These are phyloP conservation scores for Puya raimondii DNA, from an alignment of 176 grass and related monocot species.

Conservation along the genomic window DNA sequence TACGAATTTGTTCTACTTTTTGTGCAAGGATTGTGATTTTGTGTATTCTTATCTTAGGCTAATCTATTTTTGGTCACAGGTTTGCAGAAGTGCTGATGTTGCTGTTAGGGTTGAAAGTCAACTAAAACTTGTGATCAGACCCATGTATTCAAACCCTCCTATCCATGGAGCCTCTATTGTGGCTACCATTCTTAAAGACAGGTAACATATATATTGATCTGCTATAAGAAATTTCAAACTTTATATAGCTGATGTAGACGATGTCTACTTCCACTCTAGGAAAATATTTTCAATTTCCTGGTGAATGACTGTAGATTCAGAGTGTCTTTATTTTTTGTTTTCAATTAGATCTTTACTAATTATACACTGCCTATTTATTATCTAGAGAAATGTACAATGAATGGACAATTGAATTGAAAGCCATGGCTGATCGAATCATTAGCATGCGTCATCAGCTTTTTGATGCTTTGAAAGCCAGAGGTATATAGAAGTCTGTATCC, in stretches of 20 bases:
- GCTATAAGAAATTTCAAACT: neutral
- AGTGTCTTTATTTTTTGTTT: neutral
- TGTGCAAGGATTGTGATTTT: too few relatives aligned
- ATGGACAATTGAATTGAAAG: slow-evolving; percentile 95
- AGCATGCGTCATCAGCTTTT: slow-evolving; percentile 88
- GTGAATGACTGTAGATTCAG: neutral
- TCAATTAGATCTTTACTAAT: neutral
- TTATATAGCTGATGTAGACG: neutral
- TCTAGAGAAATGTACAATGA: slow-evolving; percentile 65
- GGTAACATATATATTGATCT: slow-evolving; percentile 31
- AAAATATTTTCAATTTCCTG: neutral
- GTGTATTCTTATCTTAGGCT: too few relatives aligned
- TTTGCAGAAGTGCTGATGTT: slow-evolving; percentile 74
- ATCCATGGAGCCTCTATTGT: slow-evolving; percentile 95
- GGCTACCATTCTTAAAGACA: slow-evolving; percentile 78
- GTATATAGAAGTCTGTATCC: slow-evolving; percentile 23
- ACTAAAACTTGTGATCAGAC: slow-evolving; percentile 98
- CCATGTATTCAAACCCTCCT: slow-evolving; percentile 97
- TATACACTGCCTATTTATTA: neutral
- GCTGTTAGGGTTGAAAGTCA: slow-evolving; percentile 92
- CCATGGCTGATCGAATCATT: slow-evolving; percentile 95
- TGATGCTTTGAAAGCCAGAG: slow-evolving; percentile 64
- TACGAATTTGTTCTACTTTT: too few relatives aligned
- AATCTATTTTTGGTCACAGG: slow-evolving; percentile 37
- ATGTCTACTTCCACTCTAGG: neutral